These are phyloP conservation scores for Sporisorium scitamineum DNA, from an alignment of 1,284 basidiomycete species.

Conservation along the genomic window DNA sequence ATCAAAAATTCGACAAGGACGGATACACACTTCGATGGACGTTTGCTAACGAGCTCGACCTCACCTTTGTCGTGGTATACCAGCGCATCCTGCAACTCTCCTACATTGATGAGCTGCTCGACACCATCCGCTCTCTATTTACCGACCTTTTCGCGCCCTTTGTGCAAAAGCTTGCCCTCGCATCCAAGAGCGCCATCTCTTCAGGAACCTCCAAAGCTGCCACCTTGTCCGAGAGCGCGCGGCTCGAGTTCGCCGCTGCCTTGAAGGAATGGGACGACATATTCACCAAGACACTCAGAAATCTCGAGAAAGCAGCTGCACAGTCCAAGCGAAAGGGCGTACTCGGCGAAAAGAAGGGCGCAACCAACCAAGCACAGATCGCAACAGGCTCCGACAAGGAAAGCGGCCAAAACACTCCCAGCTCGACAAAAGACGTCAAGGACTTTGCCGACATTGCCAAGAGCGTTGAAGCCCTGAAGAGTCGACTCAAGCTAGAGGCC, in stretches of 20 bases:
- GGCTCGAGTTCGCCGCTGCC: slow-evolving; percentile 76
- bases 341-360: slow-evolving; percentile 44
- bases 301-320: slow-evolving; percentile 80
- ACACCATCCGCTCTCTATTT: slow-evolving; percentile 55
- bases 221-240: slow-evolving; percentile 47
- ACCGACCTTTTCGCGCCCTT: slow-evolving; percentile 58
- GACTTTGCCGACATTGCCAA: slow-evolving; percentile 90
- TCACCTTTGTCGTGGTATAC: slow-evolving; percentile 76
- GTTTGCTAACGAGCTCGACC: slow-evolving; percentile 65
- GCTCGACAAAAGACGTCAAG: slow-evolving; percentile 69
- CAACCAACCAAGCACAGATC: slow-evolving; percentile 31
- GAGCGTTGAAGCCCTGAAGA: slow-evolving; percentile 91
- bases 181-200: slow-evolving; percentile 80
- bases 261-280: slow-evolving; percentile 84
- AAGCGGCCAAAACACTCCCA: slow-evolving; percentile 47
- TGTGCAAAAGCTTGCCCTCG: slow-evolving; percentile 73
- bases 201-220: slow-evolving; percentile 76
- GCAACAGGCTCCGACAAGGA: slow-evolving; percentile 41
- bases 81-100: slow-evolving; percentile 94
- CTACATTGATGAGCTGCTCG: slow-evolving; percentile 85
- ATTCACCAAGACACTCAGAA: slow-evolving; percentile 81
- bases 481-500: slow-evolving; percentile 74
- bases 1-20: slow-evolving; percentile 61
- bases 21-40: slow-evolving; percentile 64
- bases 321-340: slow-evolving; percentile 56